Percentiles rank a stretch among this genome's conserved stretches.
Evolutionary conservation across 1,284 basidiomycete genomes (phyloP).

Genomic region (Trichosporon ovoides): DNA sequence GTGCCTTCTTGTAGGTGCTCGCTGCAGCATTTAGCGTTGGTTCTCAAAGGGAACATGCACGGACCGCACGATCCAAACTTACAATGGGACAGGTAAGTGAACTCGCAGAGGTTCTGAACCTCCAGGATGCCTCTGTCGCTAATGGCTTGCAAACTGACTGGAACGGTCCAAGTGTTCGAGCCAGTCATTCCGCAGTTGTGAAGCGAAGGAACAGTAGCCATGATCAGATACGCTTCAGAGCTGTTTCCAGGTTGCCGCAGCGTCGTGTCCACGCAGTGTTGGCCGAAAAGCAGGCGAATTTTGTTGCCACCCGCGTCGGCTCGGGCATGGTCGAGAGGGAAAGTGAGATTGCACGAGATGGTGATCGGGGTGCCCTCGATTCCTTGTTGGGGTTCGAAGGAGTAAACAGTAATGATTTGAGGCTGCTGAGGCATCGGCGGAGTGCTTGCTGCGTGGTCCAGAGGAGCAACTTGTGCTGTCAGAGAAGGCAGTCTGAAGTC

Average conservation of each 20-base stretch:
- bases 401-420: slow-evolving; percentile 24
- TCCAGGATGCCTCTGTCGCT: slow-evolving; percentile 31
- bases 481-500: slow-evolving; percentile 1
- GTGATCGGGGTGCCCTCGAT: slow-evolving; percentile 26
- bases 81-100: slow-evolving; percentile 20
- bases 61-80: slow-evolving; percentile 2
- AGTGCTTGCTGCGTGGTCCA: not conserved
- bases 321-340: slow-evolving; percentile 7
- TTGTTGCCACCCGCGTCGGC: slow-evolving; percentile 11
- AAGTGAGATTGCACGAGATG: slow-evolving; percentile 34
- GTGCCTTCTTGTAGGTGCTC: slow-evolving; percentile 11
- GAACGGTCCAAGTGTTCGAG: slow-evolving; percentile 17
- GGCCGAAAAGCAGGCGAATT: slow-evolving; percentile 34
- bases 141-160: slow-evolving; percentile 37
- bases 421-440: not conserved
- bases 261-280: slow-evolving; percentile 30
- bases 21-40: not conserved
- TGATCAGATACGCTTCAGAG: slow-evolving; percentile 8
- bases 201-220: slow-evolving; percentile 5
- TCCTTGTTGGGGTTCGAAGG: slow-evolving; percentile 28
- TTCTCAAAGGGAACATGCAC: not conserved
- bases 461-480: not conserved
- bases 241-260: slow-evolving; percentile 16
- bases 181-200: not conserved
- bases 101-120: slow-evolving; percentile 33